Evolutionary conservation across 352 stramenopile species (phyloP).

Genomic region (Detonula confervacea): DNA sequence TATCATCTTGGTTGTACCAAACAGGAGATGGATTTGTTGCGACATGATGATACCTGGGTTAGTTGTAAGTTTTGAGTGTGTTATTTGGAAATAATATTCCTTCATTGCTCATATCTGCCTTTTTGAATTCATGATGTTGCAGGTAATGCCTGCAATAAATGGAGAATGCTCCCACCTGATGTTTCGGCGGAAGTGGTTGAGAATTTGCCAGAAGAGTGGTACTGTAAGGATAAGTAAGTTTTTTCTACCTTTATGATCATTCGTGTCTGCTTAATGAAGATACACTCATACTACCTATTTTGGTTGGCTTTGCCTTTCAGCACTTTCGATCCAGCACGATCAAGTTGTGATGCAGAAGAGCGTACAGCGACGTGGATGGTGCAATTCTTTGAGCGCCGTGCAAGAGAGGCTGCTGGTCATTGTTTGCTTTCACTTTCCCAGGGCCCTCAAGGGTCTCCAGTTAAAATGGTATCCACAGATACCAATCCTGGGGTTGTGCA

Average conservation of each 20-base stretch:
- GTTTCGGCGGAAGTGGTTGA: slow-evolving; percentile 85
- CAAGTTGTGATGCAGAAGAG: slow-evolving; percentile 88
- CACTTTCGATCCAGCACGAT: slow-evolving; percentile 87
- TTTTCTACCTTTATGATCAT: background rate
- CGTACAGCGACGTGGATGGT: slow-evolving; percentile 59
- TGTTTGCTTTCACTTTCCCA: slow-evolving; percentile 31
- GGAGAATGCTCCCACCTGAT: slow-evolving; percentile 89
- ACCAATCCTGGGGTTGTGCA: slow-evolving; percentile 12
- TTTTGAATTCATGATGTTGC: background rate
- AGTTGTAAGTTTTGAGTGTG: slow-evolving; percentile 61
- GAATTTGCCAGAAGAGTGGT: slow-evolving; percentile 92
- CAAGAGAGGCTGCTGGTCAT: slow-evolving; percentile 32
- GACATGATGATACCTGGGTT: slow-evolving; percentile 68
- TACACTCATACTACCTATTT: slow-evolving; percentile 4
- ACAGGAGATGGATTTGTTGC: slow-evolving; percentile 66
- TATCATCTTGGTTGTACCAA: too few species aligned
- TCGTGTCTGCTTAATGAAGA: background rate
- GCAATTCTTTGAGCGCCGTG: slow-evolving; percentile 30
- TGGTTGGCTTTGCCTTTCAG: slow-evolving; percentile 83
- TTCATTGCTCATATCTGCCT: too few species aligned
- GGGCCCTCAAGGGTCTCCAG: slow-evolving; percentile 15
- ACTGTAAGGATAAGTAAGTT: slow-evolving; percentile 86
- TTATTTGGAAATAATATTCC: too few species aligned
- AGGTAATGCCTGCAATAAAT: slow-evolving; percentile 91
- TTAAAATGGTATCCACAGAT: background rate